Conservation (phyloP, 441 rosid species). For the Theobroma grandiflorum region DNA sequence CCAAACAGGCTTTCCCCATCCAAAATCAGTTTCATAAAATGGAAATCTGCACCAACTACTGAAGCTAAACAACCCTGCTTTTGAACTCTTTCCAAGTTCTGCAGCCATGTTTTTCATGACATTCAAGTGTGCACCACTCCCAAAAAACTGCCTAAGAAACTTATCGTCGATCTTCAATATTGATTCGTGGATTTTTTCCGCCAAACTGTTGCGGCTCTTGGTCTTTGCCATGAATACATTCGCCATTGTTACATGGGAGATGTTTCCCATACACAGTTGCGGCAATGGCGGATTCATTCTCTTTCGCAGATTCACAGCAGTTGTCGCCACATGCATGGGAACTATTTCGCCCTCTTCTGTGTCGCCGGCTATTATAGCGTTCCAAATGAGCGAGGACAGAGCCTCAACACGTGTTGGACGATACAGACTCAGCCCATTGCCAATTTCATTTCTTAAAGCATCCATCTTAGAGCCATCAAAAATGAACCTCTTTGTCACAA, state of each 20-base stretch:
- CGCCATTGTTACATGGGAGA: neutral
- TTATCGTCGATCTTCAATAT: neutral
- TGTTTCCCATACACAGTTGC: constrained; percentile 26
- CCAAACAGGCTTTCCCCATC: constrained; percentile 42
- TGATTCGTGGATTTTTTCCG: neutral
- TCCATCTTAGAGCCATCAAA: constrained; percentile 33
- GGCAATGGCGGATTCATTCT: constrained; percentile 32
- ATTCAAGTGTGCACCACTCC: neutral
- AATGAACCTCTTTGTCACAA: constrained; percentile 38
- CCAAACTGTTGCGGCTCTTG: neutral
- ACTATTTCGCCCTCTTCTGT: neutral
- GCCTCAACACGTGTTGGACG: constrained; percentile 44
- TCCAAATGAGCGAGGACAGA: constrained; percentile 41
- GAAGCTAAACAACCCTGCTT: neutral
- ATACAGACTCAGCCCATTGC: neutral
- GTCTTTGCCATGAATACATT: neutral
- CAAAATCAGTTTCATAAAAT: constrained; percentile 35
- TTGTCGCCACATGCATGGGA: neutral
- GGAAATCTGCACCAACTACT: constrained; percentile 40
- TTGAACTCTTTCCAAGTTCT: neutral
- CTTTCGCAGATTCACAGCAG: constrained; percentile 27
- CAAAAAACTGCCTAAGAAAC: neutral
- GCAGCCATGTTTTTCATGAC: neutral
- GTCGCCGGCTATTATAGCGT: neutral
- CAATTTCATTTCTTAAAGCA: constrained; percentile 25